Evolutionary conservation across 2,329 filamentous ascomycete genomes (phyloP).

Genomic region (Calonectria naviculata): DNA sequence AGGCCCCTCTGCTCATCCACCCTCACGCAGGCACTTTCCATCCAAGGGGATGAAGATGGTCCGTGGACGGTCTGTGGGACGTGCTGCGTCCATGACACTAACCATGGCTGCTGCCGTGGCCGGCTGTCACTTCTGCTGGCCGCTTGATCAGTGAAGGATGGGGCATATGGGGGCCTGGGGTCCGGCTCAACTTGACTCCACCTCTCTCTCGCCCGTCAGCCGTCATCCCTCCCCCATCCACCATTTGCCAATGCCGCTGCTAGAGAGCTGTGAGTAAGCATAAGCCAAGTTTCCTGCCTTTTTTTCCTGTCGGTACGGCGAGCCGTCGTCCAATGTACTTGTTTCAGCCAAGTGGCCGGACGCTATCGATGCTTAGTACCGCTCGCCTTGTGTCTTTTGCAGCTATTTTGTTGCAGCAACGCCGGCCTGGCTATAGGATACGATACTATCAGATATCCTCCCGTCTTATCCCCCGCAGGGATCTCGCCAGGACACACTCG

Average conservation of each 20-base stretch:
- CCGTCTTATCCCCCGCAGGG: constrained; percentile 31
- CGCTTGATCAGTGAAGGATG: constrained; percentile 28
- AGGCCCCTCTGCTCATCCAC: constrained; percentile 24
- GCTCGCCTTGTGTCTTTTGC: constrained; percentile 8
- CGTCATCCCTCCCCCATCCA: constrained; percentile 27
- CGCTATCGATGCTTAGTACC: constrained; percentile 20
- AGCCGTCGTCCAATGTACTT: constrained; percentile 33
- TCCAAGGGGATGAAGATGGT: constrained; percentile 21
- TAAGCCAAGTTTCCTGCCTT: constrained; percentile 38
- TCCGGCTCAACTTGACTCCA: constrained; percentile 30
- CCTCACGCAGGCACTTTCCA: constrained; percentile 17
- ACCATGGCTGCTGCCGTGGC: constrained; percentile 23
- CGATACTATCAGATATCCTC: constrained; percentile 21
- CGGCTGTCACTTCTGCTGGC: constrained; percentile 20
- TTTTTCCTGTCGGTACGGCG: constrained; percentile 31
- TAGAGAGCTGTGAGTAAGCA: constrained; percentile 39
- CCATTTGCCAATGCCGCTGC: constrained; percentile 33
- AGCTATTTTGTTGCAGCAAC: constrained; percentile 15
- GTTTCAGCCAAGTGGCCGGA: constrained; percentile 38
- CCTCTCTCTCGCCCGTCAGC: constrained; percentile 35
- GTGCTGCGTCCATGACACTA: constrained; percentile 24
- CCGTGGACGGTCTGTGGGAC: constrained; percentile 34
- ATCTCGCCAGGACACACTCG: constrained; percentile 12
- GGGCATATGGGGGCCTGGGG: constrained; percentile 26
- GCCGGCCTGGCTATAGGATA: constrained; percentile 14